A percentile compares a stretch with the other conserved stretches of the same genome.
phyloP scores from a whole-genome alignment of 2,329 filamentous ascomycete genomes.

The Aureobasidium sp. region DNA sequence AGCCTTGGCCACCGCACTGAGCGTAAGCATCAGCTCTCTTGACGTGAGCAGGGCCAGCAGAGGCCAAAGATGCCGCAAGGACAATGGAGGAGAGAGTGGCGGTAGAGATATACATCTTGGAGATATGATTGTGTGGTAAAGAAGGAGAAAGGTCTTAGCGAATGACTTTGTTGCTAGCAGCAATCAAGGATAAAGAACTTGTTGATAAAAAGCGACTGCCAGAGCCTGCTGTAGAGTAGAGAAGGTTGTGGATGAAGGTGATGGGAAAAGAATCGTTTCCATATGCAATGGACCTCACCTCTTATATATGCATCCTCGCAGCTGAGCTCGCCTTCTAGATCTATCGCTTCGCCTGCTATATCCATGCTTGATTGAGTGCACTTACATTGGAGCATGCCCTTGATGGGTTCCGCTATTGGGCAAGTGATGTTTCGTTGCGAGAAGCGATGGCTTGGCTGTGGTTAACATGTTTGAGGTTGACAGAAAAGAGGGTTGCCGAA shows the following conservation, averaged over 20 bases:
- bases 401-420: neutral
- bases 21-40: slow-evolving; percentile 6
- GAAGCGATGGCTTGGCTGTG: slow-evolving; percentile 10
- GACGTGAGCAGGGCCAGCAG: slow-evolving; percentile 3
- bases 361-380: neutral
- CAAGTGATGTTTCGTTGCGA: slow-evolving; percentile 10
- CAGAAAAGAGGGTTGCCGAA: neutral
- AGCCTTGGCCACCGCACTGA: slow-evolving; percentile 29
- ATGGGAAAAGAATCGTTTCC: slow-evolving; percentile 4
- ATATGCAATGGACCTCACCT: neutral
- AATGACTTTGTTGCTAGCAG: slow-evolving; percentile 9
- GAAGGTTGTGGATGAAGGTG: slow-evolving; percentile 10
- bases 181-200: slow-evolving; percentile 10
- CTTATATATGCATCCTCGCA: slow-evolving; percentile 1
- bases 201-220: slow-evolving; percentile 8
- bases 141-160: slow-evolving; percentile 8
- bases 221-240: slow-evolving; percentile 13
- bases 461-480: slow-evolving; percentile 10
- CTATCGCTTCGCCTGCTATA: neutral
- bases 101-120: slow-evolving; percentile 14
- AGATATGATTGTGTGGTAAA: neutral
- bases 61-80: slow-evolving; percentile 10
- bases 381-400: neutral
- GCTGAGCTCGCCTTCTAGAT: neutral
- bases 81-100: slow-evolving; percentile 8